Evolutionary conservation across 2,329 filamentous ascomycete species (phyloP).

Genomic region (Aspergillus brunneoviolaceus): DNA sequence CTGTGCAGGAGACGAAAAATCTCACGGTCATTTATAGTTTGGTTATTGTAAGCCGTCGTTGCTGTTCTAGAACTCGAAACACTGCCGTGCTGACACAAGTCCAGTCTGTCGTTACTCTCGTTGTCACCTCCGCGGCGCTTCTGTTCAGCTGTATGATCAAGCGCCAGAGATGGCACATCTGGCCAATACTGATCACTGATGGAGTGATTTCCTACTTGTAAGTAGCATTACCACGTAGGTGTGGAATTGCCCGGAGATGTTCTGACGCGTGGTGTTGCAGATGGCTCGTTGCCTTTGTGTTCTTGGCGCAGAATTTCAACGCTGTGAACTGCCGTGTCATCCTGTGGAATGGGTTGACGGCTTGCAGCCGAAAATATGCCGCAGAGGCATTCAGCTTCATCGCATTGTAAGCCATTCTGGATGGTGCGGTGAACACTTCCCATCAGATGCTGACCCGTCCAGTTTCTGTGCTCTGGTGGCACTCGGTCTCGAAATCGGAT

Average conservation of each 20-base stretch:
- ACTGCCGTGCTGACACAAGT: not conserved
- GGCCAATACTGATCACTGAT: not conserved
- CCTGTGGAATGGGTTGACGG: constrained; percentile 19
- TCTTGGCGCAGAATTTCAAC: not conserved
- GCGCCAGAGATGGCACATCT: not conserved
- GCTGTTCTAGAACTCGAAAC: not conserved
- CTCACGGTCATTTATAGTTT: not conserved
- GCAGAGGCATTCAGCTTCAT: constrained; percentile 23
- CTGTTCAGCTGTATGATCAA: not conserved
- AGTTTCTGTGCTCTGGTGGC: not conserved
- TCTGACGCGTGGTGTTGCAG: not conserved
- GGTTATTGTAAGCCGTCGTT: not conserved
- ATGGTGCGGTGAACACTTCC: no score
- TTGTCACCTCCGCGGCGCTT: not conserved
- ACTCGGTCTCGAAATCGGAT: not conserved
- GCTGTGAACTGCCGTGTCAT: constrained; percentile 8
- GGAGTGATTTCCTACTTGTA: not conserved
- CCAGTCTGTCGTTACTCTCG: not conserved
- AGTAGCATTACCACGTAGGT: not conserved
- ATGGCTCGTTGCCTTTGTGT: not conserved
- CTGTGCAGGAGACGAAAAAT: not conserved
- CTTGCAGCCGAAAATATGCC: constrained; percentile 22
- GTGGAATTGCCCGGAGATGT: not conserved
- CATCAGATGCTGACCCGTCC: not conserved
- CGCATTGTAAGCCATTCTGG: constrained; percentile 12